Evolutionary conservation across 257 asterid species (phyloP).

Genomic region (Striga asiatica): DNA sequence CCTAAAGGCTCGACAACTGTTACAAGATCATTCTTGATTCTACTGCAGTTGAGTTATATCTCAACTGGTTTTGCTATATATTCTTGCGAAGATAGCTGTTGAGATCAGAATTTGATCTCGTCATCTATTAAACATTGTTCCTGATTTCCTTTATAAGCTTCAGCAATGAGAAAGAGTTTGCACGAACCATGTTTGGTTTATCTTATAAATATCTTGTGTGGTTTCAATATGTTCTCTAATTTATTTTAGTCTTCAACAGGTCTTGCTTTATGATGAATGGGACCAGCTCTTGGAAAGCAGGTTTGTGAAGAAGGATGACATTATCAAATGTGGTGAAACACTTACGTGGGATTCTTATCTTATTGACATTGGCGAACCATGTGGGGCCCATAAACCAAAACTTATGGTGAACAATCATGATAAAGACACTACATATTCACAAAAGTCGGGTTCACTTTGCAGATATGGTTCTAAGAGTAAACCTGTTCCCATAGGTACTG

Average conservation of each 20-base stretch:
- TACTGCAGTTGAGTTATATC: conserved; percentile 1
- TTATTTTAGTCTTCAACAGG: conserved; percentile 34
- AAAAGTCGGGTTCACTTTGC: conserved; percentile 25
- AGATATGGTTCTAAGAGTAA: conserved; percentile 23
- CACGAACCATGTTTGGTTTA: neutral
- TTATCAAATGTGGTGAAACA: conserved; percentile 50
- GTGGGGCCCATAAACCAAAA: conserved; percentile 34
- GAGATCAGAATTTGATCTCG: conserved; percentile 5
- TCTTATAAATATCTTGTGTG: neutral
- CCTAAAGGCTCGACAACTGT: neutral
- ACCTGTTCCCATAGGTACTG: conserved; percentile 24
- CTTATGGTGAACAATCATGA: conserved; percentile 18
- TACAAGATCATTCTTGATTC: neutral
- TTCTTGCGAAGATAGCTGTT: neutral
- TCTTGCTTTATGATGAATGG: conserved; percentile 63
- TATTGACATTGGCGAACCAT: conserved; percentile 67
- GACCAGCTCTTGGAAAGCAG: conserved; percentile 60
- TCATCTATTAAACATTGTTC: conserved; percentile 5
- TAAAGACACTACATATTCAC: conserved; percentile 21
- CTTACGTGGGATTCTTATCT: conserved; percentile 52
- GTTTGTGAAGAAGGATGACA: conserved; percentile 60
- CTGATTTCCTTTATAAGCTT: neutral
- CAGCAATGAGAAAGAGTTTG: conserved; percentile 7
- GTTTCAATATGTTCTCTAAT: neutral
- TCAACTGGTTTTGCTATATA: neutral